A percentile compares a stretch with the other conserved stretches of the same genome.
Conservation (phyloP, 2,329 filamentous ascomycete species). For the Pseudonectria foliicola region DNA sequence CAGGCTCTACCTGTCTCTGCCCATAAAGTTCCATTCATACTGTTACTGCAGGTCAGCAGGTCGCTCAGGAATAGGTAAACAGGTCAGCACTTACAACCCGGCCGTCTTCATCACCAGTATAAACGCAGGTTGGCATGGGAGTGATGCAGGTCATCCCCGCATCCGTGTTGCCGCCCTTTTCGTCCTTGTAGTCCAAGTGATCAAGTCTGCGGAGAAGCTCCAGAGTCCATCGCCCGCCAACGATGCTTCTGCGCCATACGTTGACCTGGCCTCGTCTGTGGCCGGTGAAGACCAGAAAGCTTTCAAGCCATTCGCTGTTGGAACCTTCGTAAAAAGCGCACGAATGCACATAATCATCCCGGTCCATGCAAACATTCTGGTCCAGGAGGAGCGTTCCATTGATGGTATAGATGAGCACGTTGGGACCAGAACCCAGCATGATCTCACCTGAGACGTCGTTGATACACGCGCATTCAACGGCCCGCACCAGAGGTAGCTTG, state of each 20-base stretch:
- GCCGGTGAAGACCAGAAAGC: constrained; percentile 80
- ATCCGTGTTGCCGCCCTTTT: constrained; percentile 48
- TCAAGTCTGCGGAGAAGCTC: constrained; percentile 76
- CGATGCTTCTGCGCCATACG: constrained; percentile 55
- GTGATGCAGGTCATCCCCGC: constrained; percentile 80
- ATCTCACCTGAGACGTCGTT: constrained; percentile 91
- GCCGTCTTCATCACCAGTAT: constrained; percentile 91
- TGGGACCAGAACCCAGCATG: constrained; percentile 69
- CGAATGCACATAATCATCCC: constrained; percentile 70
- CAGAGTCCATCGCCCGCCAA: constrained; percentile 61
- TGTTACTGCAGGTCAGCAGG: constrained; percentile 23
- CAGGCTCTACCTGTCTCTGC: constrained; percentile 46
- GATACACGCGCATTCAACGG: constrained; percentile 69
- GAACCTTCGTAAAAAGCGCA: constrained; percentile 91
- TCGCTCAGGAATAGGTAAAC: background rate
- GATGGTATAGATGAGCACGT: constrained; percentile 73
- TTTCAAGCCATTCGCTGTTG: constrained; percentile 86
- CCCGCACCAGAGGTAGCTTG: constrained; percentile 53
- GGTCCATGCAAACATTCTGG: constrained; percentile 65
- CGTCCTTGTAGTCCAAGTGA: constrained; percentile 62
- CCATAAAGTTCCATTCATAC: constrained; percentile 59
- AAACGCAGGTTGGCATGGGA: constrained; percentile 75
- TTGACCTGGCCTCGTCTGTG: constrained; percentile 80
- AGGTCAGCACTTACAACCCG: constrained; percentile 56
- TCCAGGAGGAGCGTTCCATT: constrained; percentile 80